phyloP scores from a whole-genome alignment of 2,329 filamentous ascomycete species.

The Aspergillus oerlinghausenensis region DNA sequence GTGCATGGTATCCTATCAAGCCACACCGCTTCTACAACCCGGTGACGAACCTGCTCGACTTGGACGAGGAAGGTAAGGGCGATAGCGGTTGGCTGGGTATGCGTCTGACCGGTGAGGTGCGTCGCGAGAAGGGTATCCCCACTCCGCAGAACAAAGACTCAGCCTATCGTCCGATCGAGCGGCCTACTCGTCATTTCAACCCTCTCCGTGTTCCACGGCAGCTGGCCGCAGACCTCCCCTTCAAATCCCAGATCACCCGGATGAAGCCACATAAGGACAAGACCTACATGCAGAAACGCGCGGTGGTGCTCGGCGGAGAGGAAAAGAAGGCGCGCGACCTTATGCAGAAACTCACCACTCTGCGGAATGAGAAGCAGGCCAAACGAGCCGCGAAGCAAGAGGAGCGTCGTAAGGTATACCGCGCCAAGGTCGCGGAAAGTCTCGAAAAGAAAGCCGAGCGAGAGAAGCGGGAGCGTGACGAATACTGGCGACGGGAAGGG shows the following conservation, averaged over 20 bases:
- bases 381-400: constrained; percentile 84
- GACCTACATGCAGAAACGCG: constrained; percentile 93
- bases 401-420: constrained; percentile 73
- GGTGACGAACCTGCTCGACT: constrained; percentile 81
- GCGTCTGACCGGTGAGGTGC: constrained; percentile 89
- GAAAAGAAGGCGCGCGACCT: constrained; percentile 84
- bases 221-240: constrained; percentile 75
- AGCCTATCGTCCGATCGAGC: constrained; percentile 66
- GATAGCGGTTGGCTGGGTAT: constrained; percentile 71
- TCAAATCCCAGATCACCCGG: constrained; percentile 81
- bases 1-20: constrained; percentile 95
- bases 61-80: constrained; percentile 30
- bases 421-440: constrained; percentile 75
- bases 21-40: constrained; percentile 97
- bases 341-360: constrained; percentile 86
- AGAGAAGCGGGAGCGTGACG: constrained; percentile 87
- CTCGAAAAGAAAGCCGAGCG: constrained; percentile 79
- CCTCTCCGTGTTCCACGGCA: constrained; percentile 47
- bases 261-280: constrained; percentile 74
- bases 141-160: constrained; percentile 81
- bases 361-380: constrained; percentile 84
- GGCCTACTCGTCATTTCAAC: constrained; percentile 69
- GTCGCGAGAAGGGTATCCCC: constrained; percentile 66
- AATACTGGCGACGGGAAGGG: constrained; percentile 89
- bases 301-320: constrained; percentile 78